phyloP scores from a whole-genome alignment of 2,329 filamentous ascomycete species.

The Chalara sp. region DNA sequence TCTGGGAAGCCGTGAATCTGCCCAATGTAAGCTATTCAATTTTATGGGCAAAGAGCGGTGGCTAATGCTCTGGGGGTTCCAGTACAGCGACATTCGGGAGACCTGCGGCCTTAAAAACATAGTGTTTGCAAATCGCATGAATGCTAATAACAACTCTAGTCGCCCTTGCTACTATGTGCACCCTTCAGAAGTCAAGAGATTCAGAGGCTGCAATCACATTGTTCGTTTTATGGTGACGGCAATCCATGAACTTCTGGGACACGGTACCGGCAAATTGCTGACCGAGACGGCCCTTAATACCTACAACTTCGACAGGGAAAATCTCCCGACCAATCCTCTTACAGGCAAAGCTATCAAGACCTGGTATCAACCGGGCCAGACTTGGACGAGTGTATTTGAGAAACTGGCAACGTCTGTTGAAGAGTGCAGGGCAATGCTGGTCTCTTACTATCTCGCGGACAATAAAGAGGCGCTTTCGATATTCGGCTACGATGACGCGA shows the following conservation, averaged over 20 bases:
- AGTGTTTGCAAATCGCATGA: constrained; percentile 51
- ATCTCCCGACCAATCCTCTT: constrained; percentile 50
- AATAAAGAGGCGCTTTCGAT: constrained; percentile 35
- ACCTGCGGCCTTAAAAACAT: constrained; percentile 60
- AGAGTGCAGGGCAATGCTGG: constrained; percentile 41
- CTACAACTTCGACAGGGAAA: constrained; percentile 54
- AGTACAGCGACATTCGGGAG: constrained; percentile 51
- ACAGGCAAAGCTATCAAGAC: constrained; percentile 44
- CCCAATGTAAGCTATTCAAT: constrained; percentile 34
- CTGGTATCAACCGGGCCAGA: constrained; percentile 58
- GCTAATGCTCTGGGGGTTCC: too few species aligned
- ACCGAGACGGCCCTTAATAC: constrained; percentile 41
- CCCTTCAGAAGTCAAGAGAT: constrained; percentile 53
- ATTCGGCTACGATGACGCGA: constrained; percentile 29
- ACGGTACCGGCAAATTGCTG: constrained; percentile 57
- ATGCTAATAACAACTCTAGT: constrained; percentile 33
- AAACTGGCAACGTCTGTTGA: constrained; percentile 54
- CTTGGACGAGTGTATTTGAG: constrained; percentile 55
- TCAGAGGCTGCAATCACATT: constrained; percentile 54
- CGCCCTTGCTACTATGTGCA: too few species aligned
- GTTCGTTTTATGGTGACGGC: constrained; percentile 68
- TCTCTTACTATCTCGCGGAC: constrained; percentile 37
- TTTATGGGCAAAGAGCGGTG: too few species aligned
- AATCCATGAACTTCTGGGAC: constrained; percentile 61
- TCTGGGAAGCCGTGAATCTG: constrained; percentile 37